These are phyloP conservation scores for Trichoderma koningiopsis DNA, from an alignment of 2,329 filamentous ascomycete species.

Conservation along the genomic window DNA sequence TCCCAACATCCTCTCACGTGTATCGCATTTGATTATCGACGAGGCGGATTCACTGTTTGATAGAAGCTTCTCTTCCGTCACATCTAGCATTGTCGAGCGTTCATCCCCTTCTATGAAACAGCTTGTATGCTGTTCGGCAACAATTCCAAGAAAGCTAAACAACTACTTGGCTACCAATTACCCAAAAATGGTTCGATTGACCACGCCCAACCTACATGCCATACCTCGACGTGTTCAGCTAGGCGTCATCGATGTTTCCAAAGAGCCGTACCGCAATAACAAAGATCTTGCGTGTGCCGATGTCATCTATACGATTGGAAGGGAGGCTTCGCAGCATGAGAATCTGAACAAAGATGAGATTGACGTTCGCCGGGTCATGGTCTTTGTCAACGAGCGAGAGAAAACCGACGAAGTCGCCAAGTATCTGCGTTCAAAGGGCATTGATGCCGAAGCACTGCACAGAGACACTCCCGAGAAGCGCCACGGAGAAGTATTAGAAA, in stretches of 20 bases:
- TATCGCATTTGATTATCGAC: constrained; percentile 85
- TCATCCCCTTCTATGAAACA: constrained; percentile 80
- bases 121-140: constrained; percentile 91
- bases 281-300: constrained; percentile 92
- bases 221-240: constrained; percentile 94
- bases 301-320: constrained; percentile 90
- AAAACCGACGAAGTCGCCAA: constrained; percentile 78
- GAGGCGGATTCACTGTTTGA: constrained; percentile 97
- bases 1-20: constrained; percentile 89
- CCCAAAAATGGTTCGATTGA: constrained; percentile 80
- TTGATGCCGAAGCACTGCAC: constrained; percentile 83
- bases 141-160: constrained; percentile 88
- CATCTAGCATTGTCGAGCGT: constrained; percentile 79
- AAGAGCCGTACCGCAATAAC: constrained; percentile 91
- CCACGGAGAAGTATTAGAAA: constrained; percentile 73
- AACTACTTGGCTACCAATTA: constrained; percentile 79
- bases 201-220: constrained; percentile 93
- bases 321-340: constrained; percentile 65
- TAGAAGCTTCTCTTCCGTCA: constrained; percentile 84
- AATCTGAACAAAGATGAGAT: constrained; percentile 57
- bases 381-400: constrained; percentile 96
- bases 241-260: constrained; percentile 87
- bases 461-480: constrained; percentile 80
- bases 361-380: constrained; percentile 81
- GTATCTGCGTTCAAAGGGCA: constrained; percentile 80